Base-by-base conservation (phyloP, 352 stramenopile genomes). In the Discostella stelligera region DNA sequence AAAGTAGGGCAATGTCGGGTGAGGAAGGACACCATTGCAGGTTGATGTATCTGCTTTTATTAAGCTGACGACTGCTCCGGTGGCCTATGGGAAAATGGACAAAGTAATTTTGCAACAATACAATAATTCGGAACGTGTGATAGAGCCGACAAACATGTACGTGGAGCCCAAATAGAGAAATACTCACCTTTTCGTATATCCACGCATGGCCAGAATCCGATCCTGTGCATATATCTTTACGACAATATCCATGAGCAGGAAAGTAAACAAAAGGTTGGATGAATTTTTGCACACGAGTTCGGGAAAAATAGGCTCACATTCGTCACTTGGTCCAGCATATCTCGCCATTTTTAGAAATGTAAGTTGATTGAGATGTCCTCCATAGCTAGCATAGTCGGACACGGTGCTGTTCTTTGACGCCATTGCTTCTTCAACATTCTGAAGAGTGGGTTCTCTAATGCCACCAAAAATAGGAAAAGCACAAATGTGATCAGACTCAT, bases 261-360 rank as follows among this genome's bases (percentile, higher is more conserved):
- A n/a, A 41, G 4, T 3, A 41, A 3, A 41, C 32, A 41, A 41
- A 41, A 3, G 9, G 32, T 41, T 3, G 9, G 32, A 41, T 41
- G 32, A 41, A 41, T 9, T 41, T 9, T 9, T 41, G 32, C 32
- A 9, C 4, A 41, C 32, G 32, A 41, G 32, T 41, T 41, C 32
- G 32, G 3, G 9, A 41, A 41, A 67, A 44, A 13, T 2, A 49
- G 14, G 46, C 66, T 66, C 37, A 74, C 66, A 93, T 71, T 93
- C 85, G 81, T 93, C 87, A 48, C 79, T 77, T 7, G 83, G 87
- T 20, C 87, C 87, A n/a, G 87, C 87, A 81, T 91, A 93, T 66
- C 83, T 90, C 18, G 87, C 87, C 71, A 80, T 66, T 60, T 92
- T 92, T 23, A 93, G 69, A 55, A 93, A 93, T 23, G 87, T 93